phyloP scores from a whole-genome alignment of 2,329 filamentous ascomycete species.

The Beauveria scarabaeidicola region DNA sequence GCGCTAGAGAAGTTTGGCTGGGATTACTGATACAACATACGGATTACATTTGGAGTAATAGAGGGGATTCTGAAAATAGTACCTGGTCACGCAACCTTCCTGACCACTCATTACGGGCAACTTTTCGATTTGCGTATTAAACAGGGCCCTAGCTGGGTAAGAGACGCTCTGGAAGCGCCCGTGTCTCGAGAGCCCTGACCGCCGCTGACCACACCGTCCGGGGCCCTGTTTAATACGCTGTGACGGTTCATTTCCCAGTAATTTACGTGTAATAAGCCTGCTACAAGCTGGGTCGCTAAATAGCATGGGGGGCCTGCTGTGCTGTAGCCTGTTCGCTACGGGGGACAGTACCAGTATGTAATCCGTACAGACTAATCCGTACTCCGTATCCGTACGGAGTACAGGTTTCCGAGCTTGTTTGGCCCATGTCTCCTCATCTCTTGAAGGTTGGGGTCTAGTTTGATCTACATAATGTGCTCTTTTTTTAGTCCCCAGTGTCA shows the following conservation, averaged over 20 bases:
- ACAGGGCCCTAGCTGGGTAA: too few species aligned
- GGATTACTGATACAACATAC: too few species aligned
- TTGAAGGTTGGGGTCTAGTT: not conserved
- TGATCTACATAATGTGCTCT: slow-evolving; percentile 7
- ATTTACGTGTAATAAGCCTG: not conserved
- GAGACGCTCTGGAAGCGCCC: not conserved
- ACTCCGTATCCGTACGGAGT: too few species aligned
- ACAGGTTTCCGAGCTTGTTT: not conserved
- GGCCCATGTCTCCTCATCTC: not conserved
- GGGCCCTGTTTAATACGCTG: not conserved
- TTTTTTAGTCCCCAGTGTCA: not conserved
- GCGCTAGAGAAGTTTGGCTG: too few species aligned
- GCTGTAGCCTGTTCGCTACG: not conserved
- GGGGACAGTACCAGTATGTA: too few species aligned
- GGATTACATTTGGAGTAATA: not conserved
- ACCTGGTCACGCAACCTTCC: not conserved
- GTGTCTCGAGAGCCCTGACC: not conserved
- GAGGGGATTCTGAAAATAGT: not conserved
- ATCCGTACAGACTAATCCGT: too few species aligned
- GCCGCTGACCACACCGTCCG: not conserved
- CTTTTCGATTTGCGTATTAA: not conserved
- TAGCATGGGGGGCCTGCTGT: too few species aligned
- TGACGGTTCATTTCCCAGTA: not conserved
- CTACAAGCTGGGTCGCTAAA: not conserved
- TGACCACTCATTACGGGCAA: not conserved